Base-by-base conservation (phyloP, 495 filamentous ascomycete species). In the Parachaetomium inaequale region DNA sequence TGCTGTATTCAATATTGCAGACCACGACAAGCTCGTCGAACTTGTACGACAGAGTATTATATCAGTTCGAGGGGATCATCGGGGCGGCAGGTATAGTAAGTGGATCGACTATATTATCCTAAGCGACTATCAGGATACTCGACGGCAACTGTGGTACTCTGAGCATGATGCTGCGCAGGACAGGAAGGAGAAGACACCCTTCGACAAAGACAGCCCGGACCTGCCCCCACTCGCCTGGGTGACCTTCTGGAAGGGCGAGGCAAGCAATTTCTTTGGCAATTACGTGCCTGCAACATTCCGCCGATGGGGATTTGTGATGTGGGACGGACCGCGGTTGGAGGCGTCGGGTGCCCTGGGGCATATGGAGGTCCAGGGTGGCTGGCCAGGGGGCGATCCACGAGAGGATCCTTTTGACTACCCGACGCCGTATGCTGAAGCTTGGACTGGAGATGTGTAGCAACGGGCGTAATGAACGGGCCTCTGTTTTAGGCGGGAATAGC, bases 291-390 rank as follows among this genome's bases (percentile, higher is more conserved):
- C 4, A 5, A 45, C 36, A 1, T 47, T n/a, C 15, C 40, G 40
- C n/a, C 55, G 55, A 3, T 58, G 55, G 55, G 55, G 55, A 12
- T 58, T 4, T 36, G 40, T 58, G 34, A 58, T 58, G 55, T 58
- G 55, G 55, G 55, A 58, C 55, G 55, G 43, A 7, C 26, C 12
- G 25, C 50, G 46, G 10, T 43, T 42, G 28, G 19, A 47, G 23
- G 56, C 26, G 56, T 49, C 56, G 14, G 29, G 56, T 14, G 42
- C 55, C 28, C 7, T 21, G 26, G 28, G 1, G 40, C 11, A 34
- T 31, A 34, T 53, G 17, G 29, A 34, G 50, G 29, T 34, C 3
- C 29, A 38, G 19, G 2, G n/a, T 2, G n/a, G 29, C 4, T 32
- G 5, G 46, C 1, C 28, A 3, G 4, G 12, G 5, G 5, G 32